phyloP scores from a whole-genome alignment of 805 yeast genomes.

The Metschnikowia colocasiae region DNA sequence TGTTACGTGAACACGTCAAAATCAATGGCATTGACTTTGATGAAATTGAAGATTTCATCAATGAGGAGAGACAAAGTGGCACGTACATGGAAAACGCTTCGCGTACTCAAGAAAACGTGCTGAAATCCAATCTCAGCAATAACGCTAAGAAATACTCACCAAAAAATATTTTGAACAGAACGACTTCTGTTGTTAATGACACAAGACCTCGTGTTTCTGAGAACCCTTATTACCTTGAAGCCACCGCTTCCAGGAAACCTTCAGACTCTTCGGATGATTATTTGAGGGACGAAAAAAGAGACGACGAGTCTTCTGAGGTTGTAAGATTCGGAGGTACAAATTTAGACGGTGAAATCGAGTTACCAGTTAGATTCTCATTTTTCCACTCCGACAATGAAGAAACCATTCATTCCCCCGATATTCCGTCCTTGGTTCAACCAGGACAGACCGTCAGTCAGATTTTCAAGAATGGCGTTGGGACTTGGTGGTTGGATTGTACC shows the following conservation, averaged over 20 bases:
- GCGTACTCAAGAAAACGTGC: constrained; percentile 26
- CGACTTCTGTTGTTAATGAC: background rate
- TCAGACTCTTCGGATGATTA: constrained; percentile 26
- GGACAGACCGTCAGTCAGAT: constrained; percentile 64
- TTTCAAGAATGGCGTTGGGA: constrained; percentile 66
- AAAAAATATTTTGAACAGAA: constrained; percentile 26
- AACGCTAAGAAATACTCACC: constrained; percentile 69
- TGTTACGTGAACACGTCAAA: constrained; percentile 59
- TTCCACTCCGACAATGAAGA: constrained; percentile 80
- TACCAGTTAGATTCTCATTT: constrained; percentile 80
- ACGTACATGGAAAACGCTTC: constrained; percentile 16
- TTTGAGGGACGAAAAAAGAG: constrained; percentile 18
- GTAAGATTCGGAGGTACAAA: constrained; percentile 41
- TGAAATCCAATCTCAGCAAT: constrained; percentile 30
- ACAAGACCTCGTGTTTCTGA: background rate
- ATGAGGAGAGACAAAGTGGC: constrained; percentile 53
- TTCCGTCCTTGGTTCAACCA: constrained; percentile 68
- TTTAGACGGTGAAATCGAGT: constrained; percentile 25
- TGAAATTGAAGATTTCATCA: constrained; percentile 80
- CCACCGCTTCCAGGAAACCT: constrained; percentile 6
- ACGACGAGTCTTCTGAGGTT: constrained; percentile 27
- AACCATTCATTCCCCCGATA: constrained; percentile 85
- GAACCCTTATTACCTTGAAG: background rate
- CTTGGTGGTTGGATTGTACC: constrained; percentile 95
- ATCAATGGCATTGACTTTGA: constrained; percentile 84